phyloP scores from a whole-genome alignment of 2,329 filamentous ascomycete genomes.

The Pyrenophora seminiperda region DNA sequence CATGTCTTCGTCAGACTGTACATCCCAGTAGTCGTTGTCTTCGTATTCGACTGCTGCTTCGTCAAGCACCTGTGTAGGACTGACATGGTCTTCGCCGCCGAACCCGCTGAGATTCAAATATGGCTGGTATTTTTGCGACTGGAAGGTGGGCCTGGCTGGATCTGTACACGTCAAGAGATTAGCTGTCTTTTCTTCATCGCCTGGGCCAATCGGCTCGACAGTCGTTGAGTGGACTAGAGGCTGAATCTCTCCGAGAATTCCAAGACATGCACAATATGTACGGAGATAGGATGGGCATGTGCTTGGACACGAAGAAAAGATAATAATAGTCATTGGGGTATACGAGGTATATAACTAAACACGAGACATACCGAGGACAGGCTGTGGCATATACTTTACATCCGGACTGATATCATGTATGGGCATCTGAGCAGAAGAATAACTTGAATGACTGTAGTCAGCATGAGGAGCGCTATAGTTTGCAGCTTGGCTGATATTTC shows the following conservation, averaged over 20 bases:
- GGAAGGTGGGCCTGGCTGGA: constrained; percentile 24
- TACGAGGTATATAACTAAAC: constrained; percentile 45
- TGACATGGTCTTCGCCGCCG: constrained; percentile 49
- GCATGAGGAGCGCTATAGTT: constrained; percentile 31
- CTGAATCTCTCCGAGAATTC: constrained; percentile 2
- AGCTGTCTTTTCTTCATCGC: constrained; percentile 21
- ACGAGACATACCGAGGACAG: constrained; percentile 50
- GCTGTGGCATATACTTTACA: constrained; percentile 47
- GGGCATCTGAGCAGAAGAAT: constrained; percentile 43
- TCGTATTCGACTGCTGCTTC: constrained; percentile 51
- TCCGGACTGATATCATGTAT: constrained; percentile 41
- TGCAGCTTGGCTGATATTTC: constrained; percentile 30
- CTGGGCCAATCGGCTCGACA: background rate
- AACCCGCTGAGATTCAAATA: constrained; percentile 37
- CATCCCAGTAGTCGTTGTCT: constrained; percentile 58
- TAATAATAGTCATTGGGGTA: constrained; percentile 42
- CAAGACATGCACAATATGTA: constrained; percentile 17
- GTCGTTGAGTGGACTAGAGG: background rate
- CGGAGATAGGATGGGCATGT: constrained; percentile 3
- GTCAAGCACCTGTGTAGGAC: constrained; percentile 44
- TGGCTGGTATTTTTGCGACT: constrained; percentile 19
- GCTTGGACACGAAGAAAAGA: constrained; percentile 24
- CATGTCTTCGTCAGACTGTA: constrained; percentile 56
- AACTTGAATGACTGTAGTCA: constrained; percentile 38
- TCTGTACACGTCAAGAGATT: constrained; percentile 32